Base-by-base conservation (phyloP, 2,329 filamentous ascomycete species). In the Dothideomycetes sp. region DNA sequence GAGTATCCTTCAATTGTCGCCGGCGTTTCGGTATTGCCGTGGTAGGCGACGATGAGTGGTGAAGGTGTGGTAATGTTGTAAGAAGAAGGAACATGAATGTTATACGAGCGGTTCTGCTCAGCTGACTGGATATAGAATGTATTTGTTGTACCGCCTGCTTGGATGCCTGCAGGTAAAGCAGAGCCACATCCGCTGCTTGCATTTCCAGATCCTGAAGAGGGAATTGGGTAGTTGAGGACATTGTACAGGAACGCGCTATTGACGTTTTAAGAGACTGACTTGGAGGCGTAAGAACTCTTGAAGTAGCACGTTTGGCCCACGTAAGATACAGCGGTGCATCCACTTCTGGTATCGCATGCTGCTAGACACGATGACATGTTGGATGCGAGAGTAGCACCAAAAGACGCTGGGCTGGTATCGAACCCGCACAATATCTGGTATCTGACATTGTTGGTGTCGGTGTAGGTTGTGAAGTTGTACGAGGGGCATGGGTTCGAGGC, bases 11-110 rank as follows among this genome's bases (percentile, higher is more conserved):
- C 61, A 42, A 69, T 59, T 5, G 57, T 54, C 19, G 52, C 45
- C 24, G 59, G 58, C 19, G 55, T 53, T 36, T 63, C 58, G 12
- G 47, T 50, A 4, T 61, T 57, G 3, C 68, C 69, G 40, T 72
- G 68, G 47, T 63, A 72, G 5, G 68, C 68, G 24, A 72, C 51
- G 31, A 71, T 67, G 19, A 72, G 39, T 1, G 65, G 59, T 0
- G 59, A 50, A 2, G 63, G 54, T 2, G 40, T 57, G 37, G 54
- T 51, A 7, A 42, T 42, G 15, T 63, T 46, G 52, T 70, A 71
- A 24, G 52, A 55, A 24, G 54, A 33, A 1, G 63, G 62, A 4
- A 65, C 47, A 37, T 63, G 58, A 9, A 66, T 49, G 12, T 53
- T 55, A 36, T 61, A 65, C 7, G 51, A 53, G 5, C 62, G 57